phyloP scores from a whole-genome alignment of 805 yeast species.

The Ascoidea asiatica region DNA sequence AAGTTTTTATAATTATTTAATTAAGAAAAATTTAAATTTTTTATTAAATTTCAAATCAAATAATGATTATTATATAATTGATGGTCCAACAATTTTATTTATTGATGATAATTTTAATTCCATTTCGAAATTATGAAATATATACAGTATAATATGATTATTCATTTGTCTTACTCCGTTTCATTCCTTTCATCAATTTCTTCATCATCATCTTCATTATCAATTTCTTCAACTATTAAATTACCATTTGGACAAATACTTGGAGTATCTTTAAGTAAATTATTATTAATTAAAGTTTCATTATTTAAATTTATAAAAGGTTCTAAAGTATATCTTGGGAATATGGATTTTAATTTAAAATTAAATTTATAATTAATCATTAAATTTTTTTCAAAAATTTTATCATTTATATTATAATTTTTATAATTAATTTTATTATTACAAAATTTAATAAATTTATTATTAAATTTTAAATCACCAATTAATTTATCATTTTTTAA shows the following conservation, averaged over 20 bases:
- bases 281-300: not conserved
- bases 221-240: not conserved
- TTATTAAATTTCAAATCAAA: not conserved
- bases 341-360: not conserved
- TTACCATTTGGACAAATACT: not conserved
- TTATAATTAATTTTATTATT: no score
- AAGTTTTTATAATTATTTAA: no score
- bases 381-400: no score
- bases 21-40: no score
- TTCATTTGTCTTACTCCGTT: no score
- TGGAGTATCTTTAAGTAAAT: not conserved
- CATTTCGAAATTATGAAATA: no score
- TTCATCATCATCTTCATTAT: not conserved
- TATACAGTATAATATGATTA: no score
- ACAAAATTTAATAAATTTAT: no score
- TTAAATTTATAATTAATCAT: no score
- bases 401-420: not conserved
- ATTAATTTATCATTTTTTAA: no score
- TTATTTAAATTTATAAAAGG: not conserved
- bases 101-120: not conserved
- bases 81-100: not conserved
- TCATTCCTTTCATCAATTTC: not conserved
- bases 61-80: not conserved
- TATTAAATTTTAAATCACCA: no score
- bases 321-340: not conserved